phyloP scores from a whole-genome alignment of 2,329 filamentous ascomycete species.

The Colletotrichum godetiae region DNA sequence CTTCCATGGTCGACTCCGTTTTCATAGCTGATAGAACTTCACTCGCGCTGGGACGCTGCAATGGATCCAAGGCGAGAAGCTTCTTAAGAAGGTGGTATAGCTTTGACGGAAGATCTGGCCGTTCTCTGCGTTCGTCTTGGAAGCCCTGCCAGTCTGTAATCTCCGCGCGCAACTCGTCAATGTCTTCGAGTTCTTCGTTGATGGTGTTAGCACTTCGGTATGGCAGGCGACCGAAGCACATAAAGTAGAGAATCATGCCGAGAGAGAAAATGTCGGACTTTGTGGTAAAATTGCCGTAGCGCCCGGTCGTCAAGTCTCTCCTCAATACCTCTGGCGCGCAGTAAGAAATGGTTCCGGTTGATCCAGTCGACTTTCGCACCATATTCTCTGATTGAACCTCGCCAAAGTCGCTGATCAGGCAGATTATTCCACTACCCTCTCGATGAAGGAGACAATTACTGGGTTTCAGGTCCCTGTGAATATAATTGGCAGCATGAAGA shows the following conservation, averaged over 20 bases:
- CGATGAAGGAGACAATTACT: constrained; percentile 92
- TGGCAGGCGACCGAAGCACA: constrained; percentile 92
- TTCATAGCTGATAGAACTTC: constrained; percentile 86
- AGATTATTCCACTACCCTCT: constrained; percentile 76
- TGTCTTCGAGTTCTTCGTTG: constrained; percentile 91
- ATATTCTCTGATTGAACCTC: constrained; percentile 90
- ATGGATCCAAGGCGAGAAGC: constrained; percentile 81
- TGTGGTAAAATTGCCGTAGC: constrained; percentile 91
- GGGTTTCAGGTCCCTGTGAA: constrained; percentile 95
- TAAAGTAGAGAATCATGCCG: constrained; percentile 98
- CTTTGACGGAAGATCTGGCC: constrained; percentile 85
- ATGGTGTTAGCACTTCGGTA: constrained; percentile 86
- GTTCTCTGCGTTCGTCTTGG: constrained; percentile 77
- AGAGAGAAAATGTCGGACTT: constrained; percentile 99
- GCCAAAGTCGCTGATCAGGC: constrained; percentile 96
- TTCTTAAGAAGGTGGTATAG: constrained; percentile 87
- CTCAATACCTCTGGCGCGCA: constrained; percentile 94
- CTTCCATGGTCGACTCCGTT: constrained; percentile 67
- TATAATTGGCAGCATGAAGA: constrained; percentile 90
- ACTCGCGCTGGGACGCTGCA: constrained; percentile 82
- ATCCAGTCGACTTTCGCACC: constrained; percentile 87
- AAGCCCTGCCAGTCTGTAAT: constrained; percentile 92
- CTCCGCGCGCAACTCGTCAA: constrained; percentile 85
- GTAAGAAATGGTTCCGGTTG: constrained; percentile 96
- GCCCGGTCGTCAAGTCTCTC: constrained; percentile 72